A percentile compares a stretch with the other conserved stretches of the same genome.
These are phyloP conservation scores for Sphagnum fallax DNA, from an alignment of 228 moss, liverwort and hornwort species.

Conservation along the genomic window DNA sequence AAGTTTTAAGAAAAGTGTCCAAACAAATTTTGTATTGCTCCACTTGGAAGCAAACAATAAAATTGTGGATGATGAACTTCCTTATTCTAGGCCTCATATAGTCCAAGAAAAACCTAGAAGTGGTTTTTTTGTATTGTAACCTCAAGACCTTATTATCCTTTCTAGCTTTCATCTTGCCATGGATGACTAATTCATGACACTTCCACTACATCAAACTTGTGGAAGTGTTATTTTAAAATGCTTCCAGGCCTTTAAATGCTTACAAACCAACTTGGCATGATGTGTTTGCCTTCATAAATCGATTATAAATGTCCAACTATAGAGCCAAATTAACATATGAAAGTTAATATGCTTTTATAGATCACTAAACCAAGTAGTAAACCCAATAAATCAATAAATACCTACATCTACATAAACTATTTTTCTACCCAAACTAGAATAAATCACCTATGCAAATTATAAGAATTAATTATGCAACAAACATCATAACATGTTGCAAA, in stretches of 20 bases:
- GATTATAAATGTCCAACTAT: not conserved
- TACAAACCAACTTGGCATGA: not conserved
- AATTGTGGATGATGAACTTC: not conserved
- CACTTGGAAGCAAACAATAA: too few relatives aligned
- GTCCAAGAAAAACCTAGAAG: not conserved
- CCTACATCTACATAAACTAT: too few relatives aligned
- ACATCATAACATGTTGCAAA: too few relatives aligned
- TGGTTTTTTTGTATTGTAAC: constrained; percentile 1
- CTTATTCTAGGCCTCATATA: not conserved
- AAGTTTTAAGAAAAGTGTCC: too few relatives aligned
- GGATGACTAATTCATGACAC: not conserved
- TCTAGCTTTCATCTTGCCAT: not conserved
- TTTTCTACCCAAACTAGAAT: too few relatives aligned
- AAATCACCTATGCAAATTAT: too few relatives aligned
- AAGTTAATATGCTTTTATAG: too few relatives aligned
- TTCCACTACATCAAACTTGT: not conserved
- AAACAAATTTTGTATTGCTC: too few relatives aligned
- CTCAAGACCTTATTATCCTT: not conserved
- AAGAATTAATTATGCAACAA: too few relatives aligned
- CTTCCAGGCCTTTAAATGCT: not conserved
- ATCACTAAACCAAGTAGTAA: too few relatives aligned
- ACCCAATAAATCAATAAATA: too few relatives aligned
- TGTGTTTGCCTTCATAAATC: not conserved
- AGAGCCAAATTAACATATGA: not conserved
- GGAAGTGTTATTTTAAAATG: not conserved